Percentiles rank a stretch among this genome's conserved stretches.
Conservation (phyloP, 345 rosid species). For the Rhizophora mangle region DNA sequence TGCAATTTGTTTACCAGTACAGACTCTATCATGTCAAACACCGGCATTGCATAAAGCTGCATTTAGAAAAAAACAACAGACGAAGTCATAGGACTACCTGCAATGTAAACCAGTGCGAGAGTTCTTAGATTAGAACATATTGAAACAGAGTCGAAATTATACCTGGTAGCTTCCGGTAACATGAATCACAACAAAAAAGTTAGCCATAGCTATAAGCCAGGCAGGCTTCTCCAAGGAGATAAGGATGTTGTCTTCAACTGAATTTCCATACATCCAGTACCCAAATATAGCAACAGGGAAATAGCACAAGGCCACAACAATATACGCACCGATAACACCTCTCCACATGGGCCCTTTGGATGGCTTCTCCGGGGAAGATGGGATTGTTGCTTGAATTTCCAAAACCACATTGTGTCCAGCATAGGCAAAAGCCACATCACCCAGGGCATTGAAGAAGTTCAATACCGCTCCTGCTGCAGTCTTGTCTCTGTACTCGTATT, state of each 20-base stretch:
- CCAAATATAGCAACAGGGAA: constrained; percentile 74
- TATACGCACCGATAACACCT: constrained; percentile 66
- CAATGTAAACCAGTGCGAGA: too few relatives aligned
- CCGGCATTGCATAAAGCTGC: constrained; percentile 73
- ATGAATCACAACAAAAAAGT: constrained; percentile 71
- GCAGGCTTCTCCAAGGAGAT: constrained; percentile 51
- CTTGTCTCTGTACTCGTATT: constrained; percentile 46
- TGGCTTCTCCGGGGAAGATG: constrained; percentile 71
- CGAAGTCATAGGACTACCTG: too few relatives aligned
- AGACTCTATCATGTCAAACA: constrained; percentile 78
- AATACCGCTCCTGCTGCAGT: constrained; percentile 43
- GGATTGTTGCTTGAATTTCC: constrained; percentile 84
- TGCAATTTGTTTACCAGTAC: constrained; percentile 54
- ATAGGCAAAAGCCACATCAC: constrained; percentile 70
- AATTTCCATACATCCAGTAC: constrained; percentile 55
- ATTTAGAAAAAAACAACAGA: neutral
- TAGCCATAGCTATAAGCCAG: constrained; percentile 69
- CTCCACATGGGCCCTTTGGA: constrained; percentile 76
- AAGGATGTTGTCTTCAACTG: constrained; percentile 54
- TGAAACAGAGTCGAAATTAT: neutral
- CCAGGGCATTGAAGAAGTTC: constrained; percentile 60
- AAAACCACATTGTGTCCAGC: constrained; percentile 77
- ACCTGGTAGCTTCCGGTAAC: constrained; percentile 87
- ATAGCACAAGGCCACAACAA: constrained; percentile 69
- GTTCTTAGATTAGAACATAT: neutral